Base-by-base conservation (phyloP, 2,329 filamentous ascomycete genomes). In the Zymoseptoria tritici region DNA sequence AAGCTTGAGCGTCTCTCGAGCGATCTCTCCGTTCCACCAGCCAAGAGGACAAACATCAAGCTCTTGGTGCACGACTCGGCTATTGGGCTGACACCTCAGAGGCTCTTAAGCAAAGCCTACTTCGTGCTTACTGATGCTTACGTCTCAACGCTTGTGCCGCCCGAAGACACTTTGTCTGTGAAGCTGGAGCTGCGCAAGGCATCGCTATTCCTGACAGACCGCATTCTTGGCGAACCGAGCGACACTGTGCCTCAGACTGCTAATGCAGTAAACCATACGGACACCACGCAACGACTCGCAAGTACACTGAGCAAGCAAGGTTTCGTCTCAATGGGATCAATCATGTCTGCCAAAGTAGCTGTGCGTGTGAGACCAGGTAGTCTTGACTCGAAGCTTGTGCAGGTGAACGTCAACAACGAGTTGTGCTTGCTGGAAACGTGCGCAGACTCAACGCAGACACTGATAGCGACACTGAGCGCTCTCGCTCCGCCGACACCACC, bases 401-500 rank as follows among this genome's bases (percentile, higher is more conserved):
- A 94, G 66, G 81, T 97, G 1, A 90, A 96, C 64, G 78, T 97
- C 53, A 85, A 85, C 62, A 92, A 96, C 69, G 88, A 96, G 64
- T 80, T 99, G 1, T 80, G 99, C 57, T 87, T 99, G 36, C 77
- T 99, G 6, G 94, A 99, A 74, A 95, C 92, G 0, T 99, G 95
- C 69, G 94, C 94, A 29, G 94, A 99, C 74, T 99, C 94, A 1
- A 97, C 91, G 0, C 91, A 97, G 72, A 99, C 94, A 0, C 80
- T 99, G 13, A 87, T 96, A 56, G 81, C 83, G 1, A 82, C 96
- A 50, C 77, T 92, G 16, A 90, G 89, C 68, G 91, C 88, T 0
- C 80, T 99, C 4, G 85, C 87, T 46, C 94, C 93, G 4, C 93
- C 94, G 1, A 86, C 85, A 7, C 88, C 91, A 0, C 91, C 92